Evolutionary conservation across 805 yeast genomes (phyloP).

Genomic region (Saccharomycopsis malanga): DNA sequence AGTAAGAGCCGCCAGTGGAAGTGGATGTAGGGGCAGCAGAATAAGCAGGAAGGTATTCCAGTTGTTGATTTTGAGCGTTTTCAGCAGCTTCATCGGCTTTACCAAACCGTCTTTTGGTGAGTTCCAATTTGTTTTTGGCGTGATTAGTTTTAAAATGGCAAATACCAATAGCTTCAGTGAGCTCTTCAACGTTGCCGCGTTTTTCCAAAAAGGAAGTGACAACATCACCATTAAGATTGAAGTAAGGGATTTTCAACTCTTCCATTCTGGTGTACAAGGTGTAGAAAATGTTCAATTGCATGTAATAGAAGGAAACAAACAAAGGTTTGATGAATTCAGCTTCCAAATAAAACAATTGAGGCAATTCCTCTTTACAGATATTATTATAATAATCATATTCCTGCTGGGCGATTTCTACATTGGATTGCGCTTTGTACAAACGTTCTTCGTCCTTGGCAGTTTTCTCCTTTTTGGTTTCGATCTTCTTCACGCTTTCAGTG

Average conservation of each 20-base stretch:
- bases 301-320: conserved; percentile 89
- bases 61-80: neutral
- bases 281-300: conserved; percentile 96
- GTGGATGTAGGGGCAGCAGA: conserved; percentile 21
- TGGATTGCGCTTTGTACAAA: conserved; percentile 83
- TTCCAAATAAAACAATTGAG: conserved; percentile 79
- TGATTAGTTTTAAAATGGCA: conserved; percentile 88
- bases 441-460: conserved; percentile 87
- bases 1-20: neutral
- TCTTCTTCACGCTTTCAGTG: conserved; percentile 58
- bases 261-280: conserved; percentile 87
- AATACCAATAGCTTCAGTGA: conserved; percentile 80
- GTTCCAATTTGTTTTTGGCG: conserved; percentile 76
- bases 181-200: conserved; percentile 88
- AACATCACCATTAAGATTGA: conserved; percentile 79
- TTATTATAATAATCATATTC: conserved; percentile 95
- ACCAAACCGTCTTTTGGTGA: conserved; percentile 71
- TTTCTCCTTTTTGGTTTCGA: conserved; percentile 75
- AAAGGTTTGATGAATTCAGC: conserved; percentile 89
- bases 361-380: conserved; percentile 85
- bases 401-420: conserved; percentile 83
- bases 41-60: conserved; percentile 17
- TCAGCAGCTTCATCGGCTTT: conserved; percentile 24
- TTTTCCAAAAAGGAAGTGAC: conserved; percentile 70
- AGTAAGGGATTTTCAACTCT: conserved; percentile 94